phyloP scores from a whole-genome alignment of 2,329 filamentous ascomycete genomes.

The Dryadomyces quercus-mongolicae region DNA sequence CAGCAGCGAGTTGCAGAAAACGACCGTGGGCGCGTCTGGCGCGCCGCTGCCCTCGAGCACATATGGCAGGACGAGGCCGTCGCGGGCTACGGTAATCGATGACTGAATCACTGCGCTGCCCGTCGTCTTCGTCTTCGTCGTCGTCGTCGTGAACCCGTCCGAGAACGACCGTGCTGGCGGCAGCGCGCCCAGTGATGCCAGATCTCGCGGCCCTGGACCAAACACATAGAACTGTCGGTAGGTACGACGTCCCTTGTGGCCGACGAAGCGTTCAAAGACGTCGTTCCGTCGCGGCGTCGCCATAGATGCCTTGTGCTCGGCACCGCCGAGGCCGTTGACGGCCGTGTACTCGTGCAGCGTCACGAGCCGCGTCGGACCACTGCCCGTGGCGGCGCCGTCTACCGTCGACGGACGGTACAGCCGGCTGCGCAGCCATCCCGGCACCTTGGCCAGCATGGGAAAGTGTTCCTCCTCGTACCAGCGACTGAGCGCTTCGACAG shows the following conservation, averaged over 20 bases:
- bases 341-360: constrained; percentile 62
- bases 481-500: constrained; percentile 32
- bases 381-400: constrained; percentile 32
- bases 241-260: constrained; percentile 40
- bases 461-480: constrained; percentile 72
- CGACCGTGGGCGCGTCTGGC: constrained; percentile 56
- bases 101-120: constrained; percentile 43
- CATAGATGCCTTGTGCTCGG: constrained; percentile 50
- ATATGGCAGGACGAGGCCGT: constrained; percentile 60
- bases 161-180: constrained; percentile 35
- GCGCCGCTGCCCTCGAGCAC: constrained; percentile 60
- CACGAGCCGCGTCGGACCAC: constrained; percentile 44
- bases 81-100: constrained; percentile 54
- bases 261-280: constrained; percentile 47
- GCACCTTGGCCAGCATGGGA: constrained; percentile 56
- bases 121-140: constrained; percentile 29
- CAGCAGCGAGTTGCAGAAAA: constrained; percentile 71
- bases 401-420: constrained; percentile 56
- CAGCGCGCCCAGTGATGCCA: constrained; percentile 41
- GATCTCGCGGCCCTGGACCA: constrained; percentile 58
- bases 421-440: constrained; percentile 67
- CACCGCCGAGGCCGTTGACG: constrained; percentile 52
- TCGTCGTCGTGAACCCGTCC: constrained; percentile 43
- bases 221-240: constrained; percentile 74
- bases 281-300: constrained; percentile 49